Evolutionary conservation across 768 basidiomycete genomes (phyloP), one percentile per base, ranked within the genome.

Genomic region (Sporobolomyces roseus): DNA sequence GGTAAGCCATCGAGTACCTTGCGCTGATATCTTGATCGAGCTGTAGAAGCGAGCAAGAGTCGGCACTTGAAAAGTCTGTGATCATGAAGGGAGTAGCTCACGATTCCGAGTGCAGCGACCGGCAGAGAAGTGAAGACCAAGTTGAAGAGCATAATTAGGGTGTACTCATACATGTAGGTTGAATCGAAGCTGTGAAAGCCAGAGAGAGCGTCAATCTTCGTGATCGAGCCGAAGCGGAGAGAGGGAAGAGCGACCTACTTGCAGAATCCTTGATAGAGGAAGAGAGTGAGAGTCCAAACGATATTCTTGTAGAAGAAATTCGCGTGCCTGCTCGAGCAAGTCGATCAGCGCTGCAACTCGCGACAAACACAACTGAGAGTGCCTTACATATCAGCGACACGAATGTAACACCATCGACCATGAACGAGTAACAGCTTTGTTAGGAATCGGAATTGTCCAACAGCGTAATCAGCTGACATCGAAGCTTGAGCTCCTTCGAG

Each of bases 381-480:
- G n/a, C 64, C 78, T 74, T 61, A 79, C 92, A 97, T 94, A 76
- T 94, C 92, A 21, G 93, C 92, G 49, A 97, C 83, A 49, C 94
- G 90, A 75, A 91, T 89, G 79, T 99, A 98, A 33, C 90, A 93
- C 94, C 94, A 96, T 30, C 91, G 86, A 8, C 94, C 94, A 77
- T 99, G 94, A 13, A 96, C 91, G 66, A 97, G 83, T 1, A 97
- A 82, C 51, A 97, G 80, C 78, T 91, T 91, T 3, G 91, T 93
- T 67, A 98, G 78, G 82, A 35, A 97, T 62, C 93, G 83, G 82
- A 99, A 99, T 77, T 97, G 94, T 2, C 91, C 94, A 80, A 98
- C 93, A 1, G 94, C 94, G 75, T 96, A 97, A 78, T 98, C 94
- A 9, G 94, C 94, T 7, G 93, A 96, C 93, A 97, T 97, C 54